These are phyloP conservation scores for Arxiozyma bovina DNA, from an alignment of 1,139 yeast species.

Conservation along the genomic window DNA sequence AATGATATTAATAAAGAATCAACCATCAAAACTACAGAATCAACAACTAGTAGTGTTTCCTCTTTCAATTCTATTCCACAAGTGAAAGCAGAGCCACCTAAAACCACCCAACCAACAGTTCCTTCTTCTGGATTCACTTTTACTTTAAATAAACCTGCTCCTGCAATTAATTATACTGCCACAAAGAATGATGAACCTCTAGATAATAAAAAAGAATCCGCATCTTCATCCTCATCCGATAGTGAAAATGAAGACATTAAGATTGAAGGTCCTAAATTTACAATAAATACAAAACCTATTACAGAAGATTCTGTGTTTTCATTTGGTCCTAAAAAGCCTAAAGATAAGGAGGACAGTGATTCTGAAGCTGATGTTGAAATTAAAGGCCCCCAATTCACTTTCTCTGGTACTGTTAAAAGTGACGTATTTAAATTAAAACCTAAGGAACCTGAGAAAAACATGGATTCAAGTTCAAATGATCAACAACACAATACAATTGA, in stretches of 20 bases:
- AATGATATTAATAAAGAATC: constrained; percentile 7
- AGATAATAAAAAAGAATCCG: constrained; percentile 4
- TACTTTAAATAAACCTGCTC: constrained; percentile 3
- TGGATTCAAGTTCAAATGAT: constrained; percentile 9
- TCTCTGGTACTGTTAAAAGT: constrained; percentile 41
- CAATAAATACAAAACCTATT: constrained; percentile 44
- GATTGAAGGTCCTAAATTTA: constrained; percentile 60
- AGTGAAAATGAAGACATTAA: constrained; percentile 36
- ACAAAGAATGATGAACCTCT: neutral
- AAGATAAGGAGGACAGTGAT: constrained; percentile 39
- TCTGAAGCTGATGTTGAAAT: constrained; percentile 47
- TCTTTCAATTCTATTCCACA: neutral
- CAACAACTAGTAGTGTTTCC: neutral
- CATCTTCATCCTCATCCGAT: constrained; percentile 2
- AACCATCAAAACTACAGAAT: neutral
- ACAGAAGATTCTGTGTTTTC: constrained; percentile 53
- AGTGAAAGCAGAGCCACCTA: neutral
- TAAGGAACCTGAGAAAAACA: constrained; percentile 4
- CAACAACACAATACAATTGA: constrained; percentile 3
- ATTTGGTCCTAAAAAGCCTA: constrained; percentile 41
- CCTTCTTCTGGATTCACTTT: neutral
- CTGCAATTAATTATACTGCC: neutral
- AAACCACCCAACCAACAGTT: neutral
- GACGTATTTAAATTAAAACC: constrained; percentile 40
- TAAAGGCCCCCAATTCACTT: constrained; percentile 58